Conservation (phyloP, 2,329 filamentous ascomycete genomes). For the Aspergillus transmontanensis region DNA sequence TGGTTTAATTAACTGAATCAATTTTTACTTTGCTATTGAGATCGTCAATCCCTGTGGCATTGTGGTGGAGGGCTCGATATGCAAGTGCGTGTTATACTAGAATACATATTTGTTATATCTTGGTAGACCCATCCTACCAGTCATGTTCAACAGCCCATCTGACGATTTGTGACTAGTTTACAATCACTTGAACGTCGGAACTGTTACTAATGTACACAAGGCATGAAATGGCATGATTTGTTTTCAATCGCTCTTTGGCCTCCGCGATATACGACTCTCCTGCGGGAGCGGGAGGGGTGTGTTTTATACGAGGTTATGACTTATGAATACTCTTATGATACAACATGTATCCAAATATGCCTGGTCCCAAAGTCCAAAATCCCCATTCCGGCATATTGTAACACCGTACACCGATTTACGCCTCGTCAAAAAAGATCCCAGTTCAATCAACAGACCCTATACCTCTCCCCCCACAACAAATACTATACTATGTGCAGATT, state of each 20-base stretch:
- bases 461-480: neutral
- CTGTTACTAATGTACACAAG: too few relatives aligned
- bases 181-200: too few relatives aligned
- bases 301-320: neutral
- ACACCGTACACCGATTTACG: neutral
- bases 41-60: neutral
- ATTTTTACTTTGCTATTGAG: neutral
- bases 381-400: neutral
- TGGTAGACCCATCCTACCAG: neutral
- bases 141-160: too few relatives aligned
- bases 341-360: neutral
- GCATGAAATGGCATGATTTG: too few relatives aligned
- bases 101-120: neutral
- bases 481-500: conserved; percentile 1
- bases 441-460: neutral
- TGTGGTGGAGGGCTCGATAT: neutral
- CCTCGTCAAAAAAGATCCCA: neutral
- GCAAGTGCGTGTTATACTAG: neutral
- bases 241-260: too few relatives aligned
- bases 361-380: neutral
- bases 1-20: neutral
- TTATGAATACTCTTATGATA: neutral
- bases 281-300: neutral
- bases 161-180: too few relatives aligned
- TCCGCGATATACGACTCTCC: too few relatives aligned